A percentile compares a stretch with the other conserved stretches of the same genome.
Conservation (phyloP, 805 yeast species). For the Lachancea nothofagi region DNA sequence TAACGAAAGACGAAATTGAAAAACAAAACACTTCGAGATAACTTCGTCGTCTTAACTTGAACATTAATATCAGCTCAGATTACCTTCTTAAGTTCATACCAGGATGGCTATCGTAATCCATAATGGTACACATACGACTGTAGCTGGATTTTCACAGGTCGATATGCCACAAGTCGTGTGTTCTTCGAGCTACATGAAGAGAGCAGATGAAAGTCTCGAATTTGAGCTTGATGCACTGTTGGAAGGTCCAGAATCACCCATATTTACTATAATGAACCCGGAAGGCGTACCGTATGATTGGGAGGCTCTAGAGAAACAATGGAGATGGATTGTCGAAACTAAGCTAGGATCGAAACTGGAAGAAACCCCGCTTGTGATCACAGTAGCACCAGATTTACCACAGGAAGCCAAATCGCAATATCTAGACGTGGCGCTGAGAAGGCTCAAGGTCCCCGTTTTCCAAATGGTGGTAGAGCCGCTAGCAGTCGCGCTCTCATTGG, state of each 20-base stretch:
- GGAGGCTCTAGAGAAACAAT: slow-evolving; percentile 60
- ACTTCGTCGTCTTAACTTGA: too few species aligned
- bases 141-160: slow-evolving; percentile 65
- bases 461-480: slow-evolving; percentile 72
- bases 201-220: slow-evolving; percentile 18
- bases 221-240: slow-evolving; percentile 32
- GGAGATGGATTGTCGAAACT: slow-evolving; percentile 58
- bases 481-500: slow-evolving; percentile 71
- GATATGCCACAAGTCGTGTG: slow-evolving; percentile 57
- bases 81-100: too few species aligned
- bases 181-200: slow-evolving; percentile 48
- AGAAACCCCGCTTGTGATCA: slow-evolving; percentile 61
- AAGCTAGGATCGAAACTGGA: slow-evolving; percentile 45
- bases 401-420: slow-evolving; percentile 48
- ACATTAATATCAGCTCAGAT: too few species aligned
- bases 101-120: slow-evolving; percentile 57
- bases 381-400: slow-evolving; percentile 30
- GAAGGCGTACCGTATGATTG: slow-evolving; percentile 67
- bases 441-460: slow-evolving; percentile 67
- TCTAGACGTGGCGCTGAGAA: slow-evolving; percentile 70
- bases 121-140: slow-evolving; percentile 56
- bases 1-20: neutral
- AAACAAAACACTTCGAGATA: neutral
- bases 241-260: slow-evolving; percentile 20
- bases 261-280: slow-evolving; percentile 50